A percentile compares a stretch with the other conserved stretches of the same genome.
phyloP scores from a whole-genome alignment of 2,329 filamentous ascomycete species.

The Ascomycota sp. region DNA sequence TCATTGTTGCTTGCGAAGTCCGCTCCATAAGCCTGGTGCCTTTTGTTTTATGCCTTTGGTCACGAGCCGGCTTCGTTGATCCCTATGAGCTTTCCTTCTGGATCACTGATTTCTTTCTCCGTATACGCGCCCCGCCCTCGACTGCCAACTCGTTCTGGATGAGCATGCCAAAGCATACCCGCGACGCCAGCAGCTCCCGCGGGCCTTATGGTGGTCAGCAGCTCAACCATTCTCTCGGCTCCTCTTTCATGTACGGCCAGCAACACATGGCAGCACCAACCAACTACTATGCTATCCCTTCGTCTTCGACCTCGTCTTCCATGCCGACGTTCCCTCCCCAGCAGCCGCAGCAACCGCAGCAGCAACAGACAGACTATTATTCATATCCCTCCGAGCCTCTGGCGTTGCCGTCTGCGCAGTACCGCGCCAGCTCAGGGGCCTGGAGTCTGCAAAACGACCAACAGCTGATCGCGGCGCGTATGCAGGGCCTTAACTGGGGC shows the following conservation, averaged over 20 bases:
- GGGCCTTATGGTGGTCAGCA: conserved; percentile 13
- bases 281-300: conserved; percentile 19
- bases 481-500: conserved; percentile 63
- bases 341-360: conserved; percentile 6
- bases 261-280: conserved; percentile 18
- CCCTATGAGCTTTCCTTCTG: conserved; percentile 1
- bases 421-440: conserved; percentile 39
- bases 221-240: conserved; percentile 19
- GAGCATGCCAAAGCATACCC: conserved; percentile 25
- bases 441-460: conserved; percentile 63
- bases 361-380: conserved; percentile 15
- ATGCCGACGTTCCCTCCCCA: conserved; percentile 12
- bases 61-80: not conserved
- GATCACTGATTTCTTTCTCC: conserved; percentile 1
- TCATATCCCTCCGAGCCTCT: conserved; percentile 15
- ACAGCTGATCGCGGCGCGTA: conserved; percentile 48
- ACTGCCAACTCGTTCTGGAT: conserved; percentile 4
- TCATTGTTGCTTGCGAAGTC: too few species aligned
- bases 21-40: too few species aligned
- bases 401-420: conserved; percentile 22
- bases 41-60: too few species aligned
- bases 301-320: conserved; percentile 13
- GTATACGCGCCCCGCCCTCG: conserved; percentile 1
- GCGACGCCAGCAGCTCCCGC: conserved; percentile 16
- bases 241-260: conserved; percentile 20